phyloP scores from a whole-genome alignment of 768 basidiomycete genomes.

The Rhodosporidiobolus odoratus region DNA sequence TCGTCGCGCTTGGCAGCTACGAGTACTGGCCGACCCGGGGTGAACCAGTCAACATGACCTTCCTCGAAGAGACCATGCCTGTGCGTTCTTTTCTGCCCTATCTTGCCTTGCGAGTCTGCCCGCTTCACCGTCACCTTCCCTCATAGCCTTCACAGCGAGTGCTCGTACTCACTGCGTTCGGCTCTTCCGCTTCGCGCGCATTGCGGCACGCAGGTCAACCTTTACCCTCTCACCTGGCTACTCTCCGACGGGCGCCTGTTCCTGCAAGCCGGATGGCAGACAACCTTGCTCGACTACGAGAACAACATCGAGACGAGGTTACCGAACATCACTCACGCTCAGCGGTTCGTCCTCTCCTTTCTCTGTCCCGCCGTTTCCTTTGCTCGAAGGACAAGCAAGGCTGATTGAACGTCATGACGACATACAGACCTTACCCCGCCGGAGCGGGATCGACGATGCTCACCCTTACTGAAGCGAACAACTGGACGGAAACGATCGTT shows the following conservation, averaged over 20 bases:
- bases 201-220: slow-evolving; percentile 55
- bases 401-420: neutral
- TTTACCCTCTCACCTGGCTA: slow-evolving; percentile 72
- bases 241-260: slow-evolving; percentile 49
- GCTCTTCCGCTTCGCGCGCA: too few species aligned
- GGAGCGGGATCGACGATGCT: slow-evolving; percentile 85
- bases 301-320: slow-evolving; percentile 58
- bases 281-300: slow-evolving; percentile 58
- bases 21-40: slow-evolving; percentile 26
- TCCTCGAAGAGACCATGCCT: slow-evolving; percentile 56
- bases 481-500: slow-evolving; percentile 71
- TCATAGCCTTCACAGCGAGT: too few species aligned
- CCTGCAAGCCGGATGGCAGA: slow-evolving; percentile 43
- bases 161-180: too few species aligned
- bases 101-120: neutral
- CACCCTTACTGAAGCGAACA: slow-evolving; percentile 72
- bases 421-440: slow-evolving; percentile 70
- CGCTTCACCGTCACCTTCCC: neutral
- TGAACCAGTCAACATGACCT: slow-evolving; percentile 12
- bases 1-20: slow-evolving; percentile 22
- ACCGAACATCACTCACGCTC: slow-evolving; percentile 53
- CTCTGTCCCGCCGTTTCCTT: neutral
- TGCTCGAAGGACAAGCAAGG: neutral
- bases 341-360: slow-evolving; percentile 29
- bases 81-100: neutral